These are phyloP conservation scores for Leishmania martiniquensis DNA, from an alignment of 208 protist species.

Conservation along the genomic window DNA sequence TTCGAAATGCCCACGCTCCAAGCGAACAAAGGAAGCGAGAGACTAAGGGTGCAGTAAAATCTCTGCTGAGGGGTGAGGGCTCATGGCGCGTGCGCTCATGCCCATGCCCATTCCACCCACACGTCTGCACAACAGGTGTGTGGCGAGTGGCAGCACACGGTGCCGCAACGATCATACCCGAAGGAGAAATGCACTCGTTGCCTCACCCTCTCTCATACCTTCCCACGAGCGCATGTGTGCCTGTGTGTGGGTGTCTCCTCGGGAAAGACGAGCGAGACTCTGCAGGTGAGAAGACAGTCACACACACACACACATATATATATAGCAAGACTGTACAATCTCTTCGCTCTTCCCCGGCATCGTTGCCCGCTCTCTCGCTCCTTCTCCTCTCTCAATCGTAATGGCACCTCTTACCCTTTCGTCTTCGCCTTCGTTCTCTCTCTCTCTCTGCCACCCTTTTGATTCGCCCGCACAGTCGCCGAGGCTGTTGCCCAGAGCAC, in stretches of 20 bases:
- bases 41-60: neutral
- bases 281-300: neutral
- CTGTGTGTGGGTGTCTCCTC: neutral
- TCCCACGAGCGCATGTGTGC: neutral
- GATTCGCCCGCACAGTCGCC: neutral
- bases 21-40: neutral
- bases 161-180: neutral
- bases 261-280: neutral
- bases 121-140: neutral
- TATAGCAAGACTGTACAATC: neutral
- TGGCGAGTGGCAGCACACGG: neutral
- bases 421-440: neutral
- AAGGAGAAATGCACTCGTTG: neutral
- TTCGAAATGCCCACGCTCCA: neutral
- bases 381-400: neutral
- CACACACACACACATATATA: no score
- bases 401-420: neutral
- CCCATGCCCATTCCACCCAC: neutral
- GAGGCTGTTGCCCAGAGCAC: neutral
- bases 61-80: neutral
- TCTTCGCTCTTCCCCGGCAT: neutral
- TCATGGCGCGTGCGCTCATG: neutral
- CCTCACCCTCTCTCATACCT: neutral
- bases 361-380: neutral
- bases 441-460: neutral